Base-by-base conservation (phyloP, 1,139 yeast species). In the Saccharomyces hybrid region DNA sequence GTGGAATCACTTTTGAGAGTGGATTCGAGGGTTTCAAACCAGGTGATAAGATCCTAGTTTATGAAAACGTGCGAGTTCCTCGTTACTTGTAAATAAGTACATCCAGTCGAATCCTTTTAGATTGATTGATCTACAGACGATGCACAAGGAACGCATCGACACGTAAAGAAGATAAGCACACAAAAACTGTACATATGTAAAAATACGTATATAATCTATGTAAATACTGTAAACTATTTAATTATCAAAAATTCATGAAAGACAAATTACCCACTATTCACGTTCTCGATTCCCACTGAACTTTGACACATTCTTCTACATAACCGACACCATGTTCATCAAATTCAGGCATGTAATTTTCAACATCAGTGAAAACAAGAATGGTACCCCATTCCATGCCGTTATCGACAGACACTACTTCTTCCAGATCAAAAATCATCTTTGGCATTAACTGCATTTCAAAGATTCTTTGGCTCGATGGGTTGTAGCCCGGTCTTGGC, bases 351-450 rank as follows among this genome's bases (percentile, higher is more conserved):
- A 81, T 73, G 57, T 73, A 79, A 68, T 93, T 96, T 58, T 84
- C 86, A 4, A 73, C 72, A 62, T 90, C 95, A 0, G 97, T 88
- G 47, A 86, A 89, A 2, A 91, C 87, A 38, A 89, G 75, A 42
- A 93, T 87, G 0, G 98, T 88, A 1, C 98, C 98, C 99, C 99
- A 93, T 58, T 93, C 95, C 96, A 93, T 93, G 7, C 98, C 97
- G 47, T 82, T 82, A 9, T 78, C 69, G 27, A 84, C 76, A 49
- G 74, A 73, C 7, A 48, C 75, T 69, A 46, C 67, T 67, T 74
- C 75, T 67, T 93, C 98, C 50, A 93, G 76, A 62, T 88, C 93
- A 59, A 88, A 76, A 53, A 93, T 91, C 53, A 91, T 82, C 68
- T 88, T 88, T 5, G 99, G 99, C 98, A 93, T 91, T 54, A 93